Conservation (phyloP, 2,329 filamentous ascomycete species). For the Dactylellina parvicollis region DNA sequence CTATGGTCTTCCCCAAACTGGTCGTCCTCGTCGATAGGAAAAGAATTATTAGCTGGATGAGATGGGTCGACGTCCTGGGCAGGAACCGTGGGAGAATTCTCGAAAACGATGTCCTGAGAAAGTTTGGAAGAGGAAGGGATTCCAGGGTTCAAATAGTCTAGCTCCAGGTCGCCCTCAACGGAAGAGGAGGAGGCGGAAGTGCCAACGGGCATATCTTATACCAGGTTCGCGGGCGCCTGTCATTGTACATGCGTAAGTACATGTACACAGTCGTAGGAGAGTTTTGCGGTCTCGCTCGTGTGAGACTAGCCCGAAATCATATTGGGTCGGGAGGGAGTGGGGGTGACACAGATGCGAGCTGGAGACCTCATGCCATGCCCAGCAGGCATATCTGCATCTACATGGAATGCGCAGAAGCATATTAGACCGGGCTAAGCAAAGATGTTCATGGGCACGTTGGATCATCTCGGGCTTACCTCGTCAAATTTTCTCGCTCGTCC, state of each 20-base stretch:
- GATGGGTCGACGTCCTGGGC: background rate
- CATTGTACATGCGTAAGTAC: constrained; percentile 36
- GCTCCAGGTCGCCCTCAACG: constrained; percentile 26
- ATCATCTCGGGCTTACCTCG: constrained; percentile 38
- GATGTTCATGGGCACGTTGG: constrained; percentile 38
- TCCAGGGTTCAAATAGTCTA: constrained; percentile 49
- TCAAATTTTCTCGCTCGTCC: constrained; percentile 32
- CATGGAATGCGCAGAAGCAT: constrained; percentile 38
- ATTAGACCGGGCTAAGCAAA: constrained; percentile 19
- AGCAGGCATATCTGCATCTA: constrained; percentile 36
- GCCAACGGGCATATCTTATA: constrained; percentile 46
- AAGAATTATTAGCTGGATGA: constrained; percentile 1
- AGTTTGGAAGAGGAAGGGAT: constrained; percentile 25
- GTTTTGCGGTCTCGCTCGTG: constrained; percentile 29
- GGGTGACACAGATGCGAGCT: constrained; percentile 23
- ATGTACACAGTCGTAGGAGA: constrained; percentile 19
- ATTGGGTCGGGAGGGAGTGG: constrained; percentile 23
- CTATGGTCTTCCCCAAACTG: constrained; percentile 34
- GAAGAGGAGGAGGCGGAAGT: constrained; percentile 17
- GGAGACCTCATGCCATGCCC: constrained; percentile 7
- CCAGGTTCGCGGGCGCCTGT: constrained; percentile 37
- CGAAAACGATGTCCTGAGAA: constrained; percentile 1
- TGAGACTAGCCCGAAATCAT: constrained; percentile 18
- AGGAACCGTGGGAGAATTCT: background rate
- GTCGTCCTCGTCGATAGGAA: constrained; percentile 38